These are phyloP conservation scores for Plasmodium reichenowi DNA, from an alignment of 169 alveolate genomes.

Conservation along the genomic window DNA sequence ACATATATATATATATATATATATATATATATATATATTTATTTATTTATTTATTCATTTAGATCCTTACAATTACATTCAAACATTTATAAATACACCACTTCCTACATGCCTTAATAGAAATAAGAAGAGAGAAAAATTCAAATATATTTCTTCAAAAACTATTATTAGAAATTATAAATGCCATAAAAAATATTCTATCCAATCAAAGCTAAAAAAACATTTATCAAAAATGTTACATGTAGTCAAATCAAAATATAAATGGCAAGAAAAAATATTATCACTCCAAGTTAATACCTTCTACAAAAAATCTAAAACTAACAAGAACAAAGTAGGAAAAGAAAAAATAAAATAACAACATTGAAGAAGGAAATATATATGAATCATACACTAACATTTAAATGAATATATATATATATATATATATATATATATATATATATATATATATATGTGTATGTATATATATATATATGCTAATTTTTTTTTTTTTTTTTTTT, in stretches of 20 bases:
- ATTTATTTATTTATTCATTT: not conserved
- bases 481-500: not conserved
- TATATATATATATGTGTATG: not conserved
- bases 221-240: conserved; percentile 1
- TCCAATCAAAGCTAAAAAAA: conserved; percentile 1
- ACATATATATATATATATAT: not conserved
- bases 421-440: not conserved
- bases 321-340: no score
- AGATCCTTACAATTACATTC: conserved; percentile 45
- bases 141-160: conserved; percentile 32
- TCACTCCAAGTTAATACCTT: conserved; percentile 43
- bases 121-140: conserved; percentile 43
- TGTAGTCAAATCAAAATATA: conserved; percentile 16
- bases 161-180: conserved; percentile 54
- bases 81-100: conserved; percentile 32
- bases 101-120: conserved; percentile 19
- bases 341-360: no score
- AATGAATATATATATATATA: not conserved
- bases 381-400: not conserved
- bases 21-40: not conserved
- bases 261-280: conserved; percentile 50
- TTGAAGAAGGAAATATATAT: conserved; percentile 4
- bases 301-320: not conserved
- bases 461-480: not conserved
- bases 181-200: conserved; percentile 54